These are phyloP conservation scores for Zea mays DNA, from an alignment of 176 grass and related monocot genomes.

Conservation along the genomic window DNA sequence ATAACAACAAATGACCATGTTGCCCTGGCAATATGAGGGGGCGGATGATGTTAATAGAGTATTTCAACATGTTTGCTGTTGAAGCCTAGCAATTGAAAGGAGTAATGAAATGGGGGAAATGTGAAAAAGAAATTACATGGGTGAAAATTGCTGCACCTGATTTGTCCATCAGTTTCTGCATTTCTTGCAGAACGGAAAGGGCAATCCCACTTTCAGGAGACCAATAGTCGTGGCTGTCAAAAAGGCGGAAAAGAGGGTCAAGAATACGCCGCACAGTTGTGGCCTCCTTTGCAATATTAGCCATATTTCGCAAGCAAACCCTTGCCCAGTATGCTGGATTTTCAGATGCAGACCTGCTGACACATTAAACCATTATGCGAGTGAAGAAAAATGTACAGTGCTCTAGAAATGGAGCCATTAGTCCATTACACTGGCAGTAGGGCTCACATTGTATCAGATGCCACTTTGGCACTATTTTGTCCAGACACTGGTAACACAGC, in stretches of 20 bases:
- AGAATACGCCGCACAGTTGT: conserved; percentile 82
- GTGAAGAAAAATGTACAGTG: conserved; percentile 1
- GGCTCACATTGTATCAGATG: conserved; percentile 63
- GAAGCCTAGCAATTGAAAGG: conserved; percentile 1
- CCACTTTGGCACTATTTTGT: conserved; percentile 53
- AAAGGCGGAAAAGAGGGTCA: conserved; percentile 82
- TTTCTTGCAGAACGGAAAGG: conserved; percentile 80
- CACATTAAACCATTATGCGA: conserved; percentile 35
- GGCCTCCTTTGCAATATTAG: conserved; percentile 83
- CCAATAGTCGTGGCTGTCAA: conserved; percentile 78
- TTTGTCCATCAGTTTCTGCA: conserved; percentile 80
- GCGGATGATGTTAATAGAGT: conserved; percentile 21
- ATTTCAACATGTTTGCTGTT: conserved; percentile 20
- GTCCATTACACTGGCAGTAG: conserved; percentile 10
- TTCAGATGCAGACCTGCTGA: conserved; percentile 61
- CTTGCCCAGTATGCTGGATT: conserved; percentile 79
- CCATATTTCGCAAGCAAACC: conserved; percentile 89
- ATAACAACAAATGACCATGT: conserved; percentile 84
- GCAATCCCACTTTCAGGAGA: conserved; percentile 82
- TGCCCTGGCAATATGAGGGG: conserved; percentile 52
- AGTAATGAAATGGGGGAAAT: not conserved
- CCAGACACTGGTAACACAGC: conserved; percentile 38
- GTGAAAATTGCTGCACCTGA: conserved; percentile 58
- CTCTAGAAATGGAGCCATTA: conserved; percentile 11
- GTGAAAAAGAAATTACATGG: conserved; percentile 48